A percentile compares a stretch with the other conserved stretches of the same genome.
Evolutionary conservation across 2,329 filamentous ascomycete species (phyloP).

Genomic region (Herpotrichia juniperi): DNA sequence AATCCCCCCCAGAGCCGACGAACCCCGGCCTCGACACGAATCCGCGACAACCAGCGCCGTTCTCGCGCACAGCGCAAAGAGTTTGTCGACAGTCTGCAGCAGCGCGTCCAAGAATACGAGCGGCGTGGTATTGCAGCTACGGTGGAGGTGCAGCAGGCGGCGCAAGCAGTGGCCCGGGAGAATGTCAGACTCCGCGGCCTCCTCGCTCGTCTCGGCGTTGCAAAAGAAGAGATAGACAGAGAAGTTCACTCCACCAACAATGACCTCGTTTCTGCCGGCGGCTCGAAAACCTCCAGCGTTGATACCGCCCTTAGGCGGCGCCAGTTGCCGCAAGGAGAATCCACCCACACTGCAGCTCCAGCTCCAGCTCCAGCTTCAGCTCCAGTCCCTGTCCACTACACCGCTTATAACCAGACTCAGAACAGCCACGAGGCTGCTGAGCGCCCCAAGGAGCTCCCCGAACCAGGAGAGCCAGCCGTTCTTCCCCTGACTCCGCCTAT

Average conservation of each 20-base stretch:
- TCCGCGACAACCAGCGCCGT: conserved; percentile 76
- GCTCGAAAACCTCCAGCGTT: background rate
- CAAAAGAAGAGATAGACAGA: conserved; percentile 23
- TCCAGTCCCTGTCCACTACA: too few species aligned
- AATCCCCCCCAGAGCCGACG: conserved; percentile 28
- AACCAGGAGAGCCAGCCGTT: background rate
- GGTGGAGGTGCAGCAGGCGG: conserved; percentile 71
- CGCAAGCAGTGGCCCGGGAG: conserved; percentile 69
- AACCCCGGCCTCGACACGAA: conserved; percentile 50
- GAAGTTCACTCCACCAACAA: conserved; percentile 13
- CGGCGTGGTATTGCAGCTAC: conserved; percentile 68
- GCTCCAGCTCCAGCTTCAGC: background rate
- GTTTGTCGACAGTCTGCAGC: conserved; percentile 71
- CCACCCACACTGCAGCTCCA: background rate
- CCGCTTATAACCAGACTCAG: too few species aligned
- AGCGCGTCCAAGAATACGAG: conserved; percentile 66
- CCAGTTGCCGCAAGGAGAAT: background rate
- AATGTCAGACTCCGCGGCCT: conserved; percentile 67
- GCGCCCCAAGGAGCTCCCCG: background rate
- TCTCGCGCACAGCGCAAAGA: conserved; percentile 73
- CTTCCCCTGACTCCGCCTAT: background rate
- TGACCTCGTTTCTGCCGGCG: background rate
- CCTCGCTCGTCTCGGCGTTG: conserved; percentile 47
- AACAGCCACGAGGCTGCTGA: too few species aligned
- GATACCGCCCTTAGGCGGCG: background rate